phyloP scores from a whole-genome alignment of 1,284 basidiomycete genomes.

The Ustilago hordei region DNA sequence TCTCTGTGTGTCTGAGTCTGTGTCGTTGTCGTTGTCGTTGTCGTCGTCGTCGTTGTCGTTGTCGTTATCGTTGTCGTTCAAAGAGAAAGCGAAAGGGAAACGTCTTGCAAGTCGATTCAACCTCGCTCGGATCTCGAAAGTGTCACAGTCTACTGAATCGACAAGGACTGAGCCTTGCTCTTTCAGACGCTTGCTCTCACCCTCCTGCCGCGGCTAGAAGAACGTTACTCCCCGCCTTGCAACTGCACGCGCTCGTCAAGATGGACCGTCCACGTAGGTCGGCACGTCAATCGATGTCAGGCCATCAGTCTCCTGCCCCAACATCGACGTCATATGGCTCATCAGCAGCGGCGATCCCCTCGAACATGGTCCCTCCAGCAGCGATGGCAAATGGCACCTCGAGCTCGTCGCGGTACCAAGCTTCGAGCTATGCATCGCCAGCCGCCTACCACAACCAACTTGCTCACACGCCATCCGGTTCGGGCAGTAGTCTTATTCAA shows the following conservation, averaged over 20 bases:
- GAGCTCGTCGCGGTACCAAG: conserved; percentile 35
- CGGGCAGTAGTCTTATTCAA: conserved; percentile 28
- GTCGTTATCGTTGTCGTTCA: too few species aligned
- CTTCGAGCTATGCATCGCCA: conserved; percentile 21
- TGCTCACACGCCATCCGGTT: conserved; percentile 25
- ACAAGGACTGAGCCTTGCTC: neutral
- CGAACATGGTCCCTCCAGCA: conserved; percentile 16
- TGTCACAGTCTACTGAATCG: neutral
- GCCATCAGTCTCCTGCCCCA: conserved; percentile 33
- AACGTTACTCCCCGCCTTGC: neutral
- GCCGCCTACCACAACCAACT: conserved; percentile 13
- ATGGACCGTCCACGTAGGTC: conserved; percentile 54
- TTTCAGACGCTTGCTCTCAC: neutral
- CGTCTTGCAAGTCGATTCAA: too few species aligned
- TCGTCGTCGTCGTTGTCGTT: too few species aligned
- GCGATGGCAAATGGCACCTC: conserved; percentile 34
- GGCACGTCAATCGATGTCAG: conserved; percentile 40
- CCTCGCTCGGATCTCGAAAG: too few species aligned
- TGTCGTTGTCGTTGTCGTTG: too few species aligned
- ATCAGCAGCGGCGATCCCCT: neutral
- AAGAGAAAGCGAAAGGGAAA: too few species aligned
- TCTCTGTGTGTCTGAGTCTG: too few species aligned
- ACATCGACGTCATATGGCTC: conserved; percentile 14
- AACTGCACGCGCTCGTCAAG: neutral
- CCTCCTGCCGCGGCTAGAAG: neutral